phyloP scores from a whole-genome alignment of 2,329 filamentous ascomycete genomes.

The Rutstroemia sp. region DNA sequence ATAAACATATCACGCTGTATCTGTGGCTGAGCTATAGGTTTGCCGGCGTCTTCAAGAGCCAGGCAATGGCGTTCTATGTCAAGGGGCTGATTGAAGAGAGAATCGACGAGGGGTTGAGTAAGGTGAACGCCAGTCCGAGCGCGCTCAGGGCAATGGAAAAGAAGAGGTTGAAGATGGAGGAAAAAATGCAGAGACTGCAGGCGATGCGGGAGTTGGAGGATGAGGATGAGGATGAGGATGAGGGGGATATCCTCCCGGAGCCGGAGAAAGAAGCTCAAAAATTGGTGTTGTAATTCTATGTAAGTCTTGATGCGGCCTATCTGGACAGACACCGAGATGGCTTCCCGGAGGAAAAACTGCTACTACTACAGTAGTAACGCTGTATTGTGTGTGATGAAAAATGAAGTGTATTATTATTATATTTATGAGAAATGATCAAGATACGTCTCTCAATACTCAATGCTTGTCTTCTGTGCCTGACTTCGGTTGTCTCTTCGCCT shows the following conservation, averaged over 20 bases:
- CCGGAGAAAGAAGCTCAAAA: too few species aligned
- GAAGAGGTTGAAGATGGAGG: not conserved
- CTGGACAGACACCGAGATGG: too few species aligned
- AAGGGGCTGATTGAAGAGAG: slow-evolving; percentile 70
- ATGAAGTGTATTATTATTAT: too few species aligned
- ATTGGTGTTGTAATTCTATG: too few species aligned
- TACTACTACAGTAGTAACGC: too few species aligned
- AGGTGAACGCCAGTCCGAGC: not conserved
- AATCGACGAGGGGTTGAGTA: slow-evolving; percentile 40
- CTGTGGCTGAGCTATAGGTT: slow-evolving; percentile 92
- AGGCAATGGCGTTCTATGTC: slow-evolving; percentile 69
- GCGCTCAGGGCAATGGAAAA: not conserved
- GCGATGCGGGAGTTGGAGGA: not conserved
- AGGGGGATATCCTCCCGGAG: not conserved
- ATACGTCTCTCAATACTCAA: too few species aligned
- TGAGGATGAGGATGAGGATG: not conserved
- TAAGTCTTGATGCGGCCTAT: too few species aligned
- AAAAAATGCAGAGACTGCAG: not conserved
- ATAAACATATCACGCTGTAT: slow-evolving; percentile 78
- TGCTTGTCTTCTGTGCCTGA: too few species aligned
- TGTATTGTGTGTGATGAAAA: too few species aligned
- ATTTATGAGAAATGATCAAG: too few species aligned
- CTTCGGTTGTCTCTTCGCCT: too few species aligned
- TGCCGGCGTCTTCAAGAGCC: slow-evolving; percentile 68
- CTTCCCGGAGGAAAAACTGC: too few species aligned